Conservation (phyloP, 1,139 yeast species). For the Yamadazyma diddensiae region DNA sequence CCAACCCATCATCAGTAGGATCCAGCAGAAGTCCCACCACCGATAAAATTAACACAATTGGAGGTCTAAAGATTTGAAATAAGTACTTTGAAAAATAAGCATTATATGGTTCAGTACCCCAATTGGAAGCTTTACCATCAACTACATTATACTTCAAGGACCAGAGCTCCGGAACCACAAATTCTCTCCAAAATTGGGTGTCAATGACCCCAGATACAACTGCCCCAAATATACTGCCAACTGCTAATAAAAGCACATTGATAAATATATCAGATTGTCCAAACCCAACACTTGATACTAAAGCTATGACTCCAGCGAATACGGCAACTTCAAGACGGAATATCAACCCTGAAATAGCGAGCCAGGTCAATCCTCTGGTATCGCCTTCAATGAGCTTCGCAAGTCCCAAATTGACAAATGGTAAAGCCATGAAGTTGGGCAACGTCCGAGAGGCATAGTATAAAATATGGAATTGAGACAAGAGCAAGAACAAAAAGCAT, state of each 20-base stretch:
- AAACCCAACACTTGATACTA: slow-evolving; percentile 39
- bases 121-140: slow-evolving; percentile 64
- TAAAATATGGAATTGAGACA: slow-evolving; percentile 74
- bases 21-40: slow-evolving; percentile 42
- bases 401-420: slow-evolving; percentile 60
- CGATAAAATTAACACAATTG: slow-evolving; percentile 50
- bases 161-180: slow-evolving; percentile 65
- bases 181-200: slow-evolving; percentile 69
- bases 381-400: slow-evolving; percentile 51
- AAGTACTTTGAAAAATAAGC: slow-evolving; percentile 57
- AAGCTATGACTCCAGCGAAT: slow-evolving; percentile 44
- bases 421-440: slow-evolving; percentile 84
- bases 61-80: slow-evolving; percentile 55
- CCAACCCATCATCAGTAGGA: slow-evolving; percentile 29
- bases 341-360: slow-evolving; percentile 63
- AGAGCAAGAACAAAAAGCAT: slow-evolving; percentile 59
- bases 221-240: slow-evolving; percentile 59
- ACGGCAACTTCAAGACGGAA: slow-evolving; percentile 74
- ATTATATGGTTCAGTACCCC: slow-evolving; percentile 81
- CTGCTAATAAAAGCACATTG: slow-evolving; percentile 36
- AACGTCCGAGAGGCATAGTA: slow-evolving; percentile 78
- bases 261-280: slow-evolving; percentile 41
- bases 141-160: slow-evolving; percentile 74
- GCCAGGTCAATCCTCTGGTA: slow-evolving; percentile 51
- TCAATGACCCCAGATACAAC: slow-evolving; percentile 54